phyloP scores from a whole-genome alignment of 2,329 filamentous ascomycete genomes.

The Sclerotinia spermophila region DNA sequence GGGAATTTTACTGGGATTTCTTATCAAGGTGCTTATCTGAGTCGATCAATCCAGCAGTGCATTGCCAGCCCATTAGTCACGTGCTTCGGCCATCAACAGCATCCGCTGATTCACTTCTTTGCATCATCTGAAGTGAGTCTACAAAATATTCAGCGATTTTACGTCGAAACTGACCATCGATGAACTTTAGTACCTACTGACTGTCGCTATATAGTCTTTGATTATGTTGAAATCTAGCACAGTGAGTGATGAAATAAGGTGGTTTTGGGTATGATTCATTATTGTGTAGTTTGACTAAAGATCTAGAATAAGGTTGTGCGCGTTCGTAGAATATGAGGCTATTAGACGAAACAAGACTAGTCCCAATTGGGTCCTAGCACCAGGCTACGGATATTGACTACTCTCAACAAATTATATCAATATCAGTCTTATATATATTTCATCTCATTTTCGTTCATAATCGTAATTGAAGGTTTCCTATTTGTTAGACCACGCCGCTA shows the following conservation, averaged over 20 bases:
- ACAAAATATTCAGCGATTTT: not conserved
- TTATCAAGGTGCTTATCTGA: constrained; percentile 11
- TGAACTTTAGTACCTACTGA: not conserved
- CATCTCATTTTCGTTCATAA: not conserved
- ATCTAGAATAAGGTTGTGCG: too few relatives aligned
- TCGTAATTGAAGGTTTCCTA: not conserved
- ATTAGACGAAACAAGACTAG: too few relatives aligned
- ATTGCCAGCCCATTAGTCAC: not conserved
- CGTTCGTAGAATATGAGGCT: too few relatives aligned
- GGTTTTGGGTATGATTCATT: too few relatives aligned
- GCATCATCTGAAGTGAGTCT: not conserved
- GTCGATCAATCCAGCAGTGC: not conserved
- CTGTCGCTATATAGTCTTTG: not conserved
- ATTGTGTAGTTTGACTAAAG: too few relatives aligned
- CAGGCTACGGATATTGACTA: too few relatives aligned
- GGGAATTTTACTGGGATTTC: constrained; percentile 2
- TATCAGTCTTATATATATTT: not conserved
- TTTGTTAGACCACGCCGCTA: not conserved
- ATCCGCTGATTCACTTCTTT: not conserved
- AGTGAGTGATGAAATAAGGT: too few relatives aligned
- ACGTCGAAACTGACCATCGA: not conserved
- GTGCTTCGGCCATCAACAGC: not conserved
- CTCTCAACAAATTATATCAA: too few relatives aligned
- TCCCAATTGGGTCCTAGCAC: too few relatives aligned
- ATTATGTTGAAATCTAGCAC: too few relatives aligned